phyloP scores from a whole-genome alignment of 148 eudicot species.

The Fagopyrum homotropicum region DNA sequence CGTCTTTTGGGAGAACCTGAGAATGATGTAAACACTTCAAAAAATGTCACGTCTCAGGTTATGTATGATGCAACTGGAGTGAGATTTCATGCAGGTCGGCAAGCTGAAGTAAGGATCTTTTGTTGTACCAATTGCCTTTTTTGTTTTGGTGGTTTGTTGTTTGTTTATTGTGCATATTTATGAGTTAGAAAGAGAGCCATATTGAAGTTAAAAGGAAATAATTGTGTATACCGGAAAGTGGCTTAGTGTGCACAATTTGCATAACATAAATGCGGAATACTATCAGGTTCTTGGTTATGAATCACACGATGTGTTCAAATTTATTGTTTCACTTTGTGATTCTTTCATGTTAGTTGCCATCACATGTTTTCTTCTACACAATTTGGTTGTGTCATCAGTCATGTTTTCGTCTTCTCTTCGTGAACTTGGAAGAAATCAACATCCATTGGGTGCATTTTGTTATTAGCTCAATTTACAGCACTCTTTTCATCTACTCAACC shows the following conservation, averaged over 20 bases:
- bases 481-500: too few species aligned
- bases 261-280: not conserved
- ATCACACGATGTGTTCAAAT: too few species aligned
- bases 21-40: not conserved
- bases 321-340: too few species aligned
- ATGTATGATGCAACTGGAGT: constrained; percentile 90
- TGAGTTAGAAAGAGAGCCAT: not conserved
- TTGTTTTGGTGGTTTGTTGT: not conserved
- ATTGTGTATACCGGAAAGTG: too few species aligned
- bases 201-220: too few species aligned
- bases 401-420: too few species aligned
- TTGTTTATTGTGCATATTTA: not conserved
- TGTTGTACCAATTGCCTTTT: constrained; percentile 3
- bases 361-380: too few species aligned
- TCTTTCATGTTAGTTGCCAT: too few species aligned
- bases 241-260: not conserved
- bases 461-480: too few species aligned
- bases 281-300: not conserved
- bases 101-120: constrained; percentile 68
- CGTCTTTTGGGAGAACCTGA: not conserved
- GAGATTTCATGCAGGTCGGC: constrained; percentile 90
- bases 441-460: too few species aligned
- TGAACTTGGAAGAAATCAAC: too few species aligned
- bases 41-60: constrained; percentile 32
- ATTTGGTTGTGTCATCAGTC: too few species aligned